phyloP scores from a whole-genome alignment of 164 flowering plant species.

The Umbellularia californica region DNA sequence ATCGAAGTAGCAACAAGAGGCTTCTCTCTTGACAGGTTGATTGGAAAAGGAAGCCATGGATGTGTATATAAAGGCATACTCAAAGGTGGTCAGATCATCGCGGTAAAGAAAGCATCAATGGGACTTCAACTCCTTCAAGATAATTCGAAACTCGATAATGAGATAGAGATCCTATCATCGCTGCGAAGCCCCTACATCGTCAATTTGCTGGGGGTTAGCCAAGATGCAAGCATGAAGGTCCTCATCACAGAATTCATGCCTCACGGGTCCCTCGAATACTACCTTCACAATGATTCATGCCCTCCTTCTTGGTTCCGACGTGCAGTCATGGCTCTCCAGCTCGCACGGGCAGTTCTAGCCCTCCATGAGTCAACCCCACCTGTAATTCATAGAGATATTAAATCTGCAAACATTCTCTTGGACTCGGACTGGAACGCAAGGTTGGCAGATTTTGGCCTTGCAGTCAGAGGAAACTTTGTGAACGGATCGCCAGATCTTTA shows the following conservation, averaged over 20 bases:
- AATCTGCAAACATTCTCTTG: constrained; percentile 56
- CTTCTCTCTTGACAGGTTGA: constrained; percentile 41
- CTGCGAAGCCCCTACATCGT: constrained; percentile 27
- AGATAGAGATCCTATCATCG: constrained; percentile 44
- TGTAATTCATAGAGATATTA: constrained; percentile 63
- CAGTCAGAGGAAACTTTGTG: constrained; percentile 16
- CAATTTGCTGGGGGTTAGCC: constrained; percentile 41
- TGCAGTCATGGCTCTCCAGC: constrained; percentile 34
- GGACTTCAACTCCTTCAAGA: constrained; percentile 38
- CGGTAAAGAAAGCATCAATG: constrained; percentile 39
- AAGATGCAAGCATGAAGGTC: constrained; percentile 22
- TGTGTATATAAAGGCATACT: constrained; percentile 52
- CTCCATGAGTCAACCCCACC: constrained; percentile 42
- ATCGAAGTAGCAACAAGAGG: constrained; percentile 49
- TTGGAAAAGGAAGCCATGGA: constrained; percentile 89
- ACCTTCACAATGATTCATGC: constrained; percentile 27
- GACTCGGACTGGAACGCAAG: constrained; percentile 47
- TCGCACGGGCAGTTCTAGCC: constrained; percentile 42
- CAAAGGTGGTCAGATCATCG: constrained; percentile 29
- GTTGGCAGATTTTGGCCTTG: constrained; percentile 68
- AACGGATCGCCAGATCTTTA: background rate
- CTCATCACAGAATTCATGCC: constrained; percentile 68
- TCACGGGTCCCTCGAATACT: constrained; percentile 55
- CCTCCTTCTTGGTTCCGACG: constrained; percentile 53
- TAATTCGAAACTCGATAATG: constrained; percentile 51